phyloP scores from a whole-genome alignment of 768 basidiomycete genomes.

The Cystofilobasidium ferigula region DNA sequence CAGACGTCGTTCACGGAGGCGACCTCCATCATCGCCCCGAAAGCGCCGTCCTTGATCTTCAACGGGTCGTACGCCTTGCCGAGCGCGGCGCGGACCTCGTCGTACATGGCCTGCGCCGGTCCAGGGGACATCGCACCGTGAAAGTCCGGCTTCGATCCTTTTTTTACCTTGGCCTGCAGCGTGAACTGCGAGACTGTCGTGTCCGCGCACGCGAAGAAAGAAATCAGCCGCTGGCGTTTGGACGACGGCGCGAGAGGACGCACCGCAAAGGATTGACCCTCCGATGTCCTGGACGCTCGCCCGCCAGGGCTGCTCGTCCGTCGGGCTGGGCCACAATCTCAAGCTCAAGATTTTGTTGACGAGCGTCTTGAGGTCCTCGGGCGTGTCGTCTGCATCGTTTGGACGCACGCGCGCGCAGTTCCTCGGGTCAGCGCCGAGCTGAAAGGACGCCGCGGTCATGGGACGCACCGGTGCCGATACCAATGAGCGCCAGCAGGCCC shows the following conservation, averaged over 20 bases:
- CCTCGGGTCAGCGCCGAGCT: no score
- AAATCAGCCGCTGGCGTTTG: no score
- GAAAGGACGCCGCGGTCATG: neutral
- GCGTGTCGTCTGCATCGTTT: constrained; percentile 57
- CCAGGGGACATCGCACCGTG: constrained; percentile 66
- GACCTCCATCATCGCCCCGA: constrained; percentile 95
- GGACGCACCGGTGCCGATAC: constrained; percentile 63
- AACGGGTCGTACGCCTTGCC: constrained; percentile 56
- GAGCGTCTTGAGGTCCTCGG: constrained; percentile 57
- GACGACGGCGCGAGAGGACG: constrained; percentile 16
- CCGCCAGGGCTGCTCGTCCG: constrained; percentile 57
- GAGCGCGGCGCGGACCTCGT: constrained; percentile 59
- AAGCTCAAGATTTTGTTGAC: constrained; percentile 73
- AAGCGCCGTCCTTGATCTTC: constrained; percentile 84
- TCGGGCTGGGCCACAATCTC: constrained; percentile 44
- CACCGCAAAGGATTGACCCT: constrained; percentile 77
- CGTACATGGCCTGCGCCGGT: constrained; percentile 50
- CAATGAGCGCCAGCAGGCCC: constrained; percentile 82
- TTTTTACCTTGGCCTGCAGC: constrained; percentile 70
- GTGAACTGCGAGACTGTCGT: constrained; percentile 72
- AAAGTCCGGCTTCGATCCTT: constrained; percentile 85
- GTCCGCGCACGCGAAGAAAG: constrained; percentile 21
- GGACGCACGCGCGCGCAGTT: neutral
- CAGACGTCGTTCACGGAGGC: constrained; percentile 72
- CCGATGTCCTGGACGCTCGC: constrained; percentile 71